Evolutionary conservation across 1,139 yeast species (phyloP).

Genomic region (Meyerozyma carpophila): DNA sequence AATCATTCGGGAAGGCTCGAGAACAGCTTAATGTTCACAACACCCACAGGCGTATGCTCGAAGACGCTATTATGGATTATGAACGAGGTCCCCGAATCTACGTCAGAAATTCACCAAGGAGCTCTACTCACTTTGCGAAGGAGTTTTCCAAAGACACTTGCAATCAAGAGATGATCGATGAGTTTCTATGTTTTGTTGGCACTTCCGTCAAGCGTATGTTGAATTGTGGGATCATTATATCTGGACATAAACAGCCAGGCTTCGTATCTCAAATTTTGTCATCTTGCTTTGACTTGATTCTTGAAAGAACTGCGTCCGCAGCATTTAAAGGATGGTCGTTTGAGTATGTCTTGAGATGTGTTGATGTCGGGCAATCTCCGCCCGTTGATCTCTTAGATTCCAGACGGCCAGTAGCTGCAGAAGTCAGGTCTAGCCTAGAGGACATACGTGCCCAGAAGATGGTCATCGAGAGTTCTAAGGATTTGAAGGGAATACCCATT

Average conservation of each 20-base stretch:
- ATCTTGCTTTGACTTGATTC: slow-evolving; percentile 9
- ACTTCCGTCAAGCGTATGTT: slow-evolving; percentile 11
- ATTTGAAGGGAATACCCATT: not conserved
- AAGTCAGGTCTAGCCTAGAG: not conserved
- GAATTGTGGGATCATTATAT: slow-evolving; percentile 16
- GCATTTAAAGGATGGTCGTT: slow-evolving; percentile 3
- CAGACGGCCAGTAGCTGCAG: not conserved
- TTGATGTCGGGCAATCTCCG: slow-evolving; percentile 6
- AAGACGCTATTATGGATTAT: slow-evolving; percentile 49
- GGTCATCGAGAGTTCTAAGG: not conserved
- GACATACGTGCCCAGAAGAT: not conserved
- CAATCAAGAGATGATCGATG: slow-evolving; percentile 12
- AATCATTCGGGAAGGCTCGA: slow-evolving; percentile 8
- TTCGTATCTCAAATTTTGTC: slow-evolving; percentile 8
- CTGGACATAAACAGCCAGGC: slow-evolving; percentile 9
- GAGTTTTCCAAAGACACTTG: slow-evolving; percentile 9
- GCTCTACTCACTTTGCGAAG: slow-evolving; percentile 16
- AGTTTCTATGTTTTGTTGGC: slow-evolving; percentile 16
- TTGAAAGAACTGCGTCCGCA: slow-evolving; percentile 8
- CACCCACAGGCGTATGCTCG: slow-evolving; percentile 35
- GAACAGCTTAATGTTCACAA: slow-evolving; percentile 18
- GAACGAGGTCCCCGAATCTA: slow-evolving; percentile 34
- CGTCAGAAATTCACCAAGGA: slow-evolving; percentile 5
- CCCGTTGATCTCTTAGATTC: not conserved
- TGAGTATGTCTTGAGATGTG: slow-evolving; percentile 3